These are phyloP conservation scores for Globisporangium radiosum DNA, from an alignment of 352 stramenopile species.

Conservation along the genomic window DNA sequence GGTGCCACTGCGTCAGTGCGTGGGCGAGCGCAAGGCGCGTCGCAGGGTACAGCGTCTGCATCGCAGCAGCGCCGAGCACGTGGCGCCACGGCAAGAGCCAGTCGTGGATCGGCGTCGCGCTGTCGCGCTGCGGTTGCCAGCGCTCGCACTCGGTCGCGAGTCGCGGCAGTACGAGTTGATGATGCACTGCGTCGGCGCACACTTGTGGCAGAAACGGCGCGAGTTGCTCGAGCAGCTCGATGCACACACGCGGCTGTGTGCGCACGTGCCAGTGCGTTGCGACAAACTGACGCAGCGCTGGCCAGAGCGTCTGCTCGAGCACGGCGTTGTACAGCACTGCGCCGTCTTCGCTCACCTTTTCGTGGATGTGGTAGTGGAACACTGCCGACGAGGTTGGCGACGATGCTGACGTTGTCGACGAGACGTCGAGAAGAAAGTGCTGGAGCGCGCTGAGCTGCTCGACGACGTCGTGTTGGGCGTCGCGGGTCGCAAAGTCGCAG, in stretches of 20 bases:
- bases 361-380: slow-evolving; percentile 52
- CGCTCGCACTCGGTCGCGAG: slow-evolving; percentile 63
- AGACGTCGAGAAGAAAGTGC: slow-evolving; percentile 50
- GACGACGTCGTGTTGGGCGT: slow-evolving; percentile 10
- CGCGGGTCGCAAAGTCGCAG: slow-evolving; percentile 25
- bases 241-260: slow-evolving; percentile 24
- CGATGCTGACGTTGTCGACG: background rate
- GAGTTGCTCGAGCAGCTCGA: slow-evolving; percentile 40
- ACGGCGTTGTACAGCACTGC: slow-evolving; percentile 77
- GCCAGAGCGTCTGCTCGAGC: slow-evolving; percentile 71
- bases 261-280: slow-evolving; percentile 59
- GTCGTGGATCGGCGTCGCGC: slow-evolving; percentile 47
- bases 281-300: slow-evolving; percentile 54
- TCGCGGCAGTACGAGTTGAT: slow-evolving; percentile 55
- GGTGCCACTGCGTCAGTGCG: slow-evolving; percentile 76
- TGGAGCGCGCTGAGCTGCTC: slow-evolving; percentile 52
- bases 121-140: slow-evolving; percentile 47
- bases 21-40: slow-evolving; percentile 57
- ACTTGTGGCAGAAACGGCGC: slow-evolving; percentile 38
- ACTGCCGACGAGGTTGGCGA: slow-evolving; percentile 12
- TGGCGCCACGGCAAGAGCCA: slow-evolving; percentile 72
- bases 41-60: slow-evolving; percentile 58
- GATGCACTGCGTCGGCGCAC: slow-evolving; percentile 50
- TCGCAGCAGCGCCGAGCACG: slow-evolving; percentile 29
- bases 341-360: slow-evolving; percentile 45